Base-by-base conservation (phyloP, 2,329 filamentous ascomycete species). In the Epicoccum nigrum region DNA sequence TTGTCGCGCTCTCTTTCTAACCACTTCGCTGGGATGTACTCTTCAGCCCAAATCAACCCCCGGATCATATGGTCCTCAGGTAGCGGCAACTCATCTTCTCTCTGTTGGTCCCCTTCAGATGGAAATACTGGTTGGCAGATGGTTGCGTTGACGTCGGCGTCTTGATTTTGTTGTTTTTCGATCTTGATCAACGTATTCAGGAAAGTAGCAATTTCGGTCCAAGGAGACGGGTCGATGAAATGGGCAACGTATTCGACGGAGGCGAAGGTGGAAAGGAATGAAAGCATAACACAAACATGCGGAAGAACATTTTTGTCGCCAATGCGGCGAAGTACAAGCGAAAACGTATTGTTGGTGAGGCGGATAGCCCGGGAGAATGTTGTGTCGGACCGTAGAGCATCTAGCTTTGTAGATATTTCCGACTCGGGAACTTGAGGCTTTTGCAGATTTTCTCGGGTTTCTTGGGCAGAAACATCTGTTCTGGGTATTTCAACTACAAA, bases 21-120 rank as follows among this genome's bases (percentile, higher is more conserved):
- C 82, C 83, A 89, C 0, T 77, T 73, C 0, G 70, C 48, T 0
- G 86, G 85, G 45, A 83, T 86, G 48, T 86, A 86, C 9, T 77
- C 75, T 2, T 84, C 77, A 0, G 80, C 76, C 76, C 84, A 89
- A 1, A 85, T 67, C 1, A 89, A 73, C 0, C 88, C 88, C 1
- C 86, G 78, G 47, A 90, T 79, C 0, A 82, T 78, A 57, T 84
- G 89, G 54, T 92, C 88, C 40, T 91, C 88, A 0, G 86, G 86
- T 0, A 91, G 67, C 0, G 87, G 86, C 1, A 79, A 75, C 1
- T 77, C 77, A 0, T 77, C 67, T 1, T 76, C 75, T 6, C 34
- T 21, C 5, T 51, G 48, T 17, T 62, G 56, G 4, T 60, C 43
- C 2, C 76, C 76, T 2, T 75, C 74, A 0, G 83, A n/a, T n/a